phyloP scores from a whole-genome alignment of 2,329 filamentous ascomycete genomes.

The Microdochium trichocladiopsis region DNA sequence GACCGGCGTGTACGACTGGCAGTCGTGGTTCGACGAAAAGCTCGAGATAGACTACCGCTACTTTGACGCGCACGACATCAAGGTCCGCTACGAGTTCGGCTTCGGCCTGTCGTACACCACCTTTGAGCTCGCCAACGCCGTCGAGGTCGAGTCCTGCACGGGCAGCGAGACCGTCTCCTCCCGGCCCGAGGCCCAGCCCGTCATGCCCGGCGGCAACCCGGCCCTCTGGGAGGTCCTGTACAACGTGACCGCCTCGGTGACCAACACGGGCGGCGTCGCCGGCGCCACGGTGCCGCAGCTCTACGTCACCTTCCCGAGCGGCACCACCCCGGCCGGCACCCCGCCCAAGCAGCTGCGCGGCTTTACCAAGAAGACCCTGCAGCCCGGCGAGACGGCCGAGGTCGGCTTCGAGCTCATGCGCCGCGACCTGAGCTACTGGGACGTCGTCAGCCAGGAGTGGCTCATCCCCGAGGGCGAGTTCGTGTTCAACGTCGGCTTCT shows the following conservation, averaged over 20 bases:
- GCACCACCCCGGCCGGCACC: slow-evolving; percentile 29
- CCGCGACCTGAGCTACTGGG: slow-evolving; percentile 42
- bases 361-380: slow-evolving; percentile 42
- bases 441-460: slow-evolving; percentile 34
- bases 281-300: slow-evolving; percentile 48
- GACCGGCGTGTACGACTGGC: slow-evolving; percentile 30
- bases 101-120: slow-evolving; percentile 54
- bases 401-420: slow-evolving; percentile 38
- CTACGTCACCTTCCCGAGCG: slow-evolving; percentile 38
- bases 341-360: slow-evolving; percentile 41
- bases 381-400: slow-evolving; percentile 27
- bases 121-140: slow-evolving; percentile 39
- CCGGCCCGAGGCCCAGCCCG: slow-evolving; percentile 14
- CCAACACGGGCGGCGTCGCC: slow-evolving; percentile 41
- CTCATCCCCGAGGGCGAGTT: slow-evolving; percentile 23
- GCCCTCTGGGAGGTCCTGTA: slow-evolving; percentile 46
- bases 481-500: slow-evolving; percentile 20
- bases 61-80: slow-evolving; percentile 53
- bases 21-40: slow-evolving; percentile 50
- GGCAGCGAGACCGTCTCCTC: slow-evolving; percentile 12
- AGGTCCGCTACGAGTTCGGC: slow-evolving; percentile 58
- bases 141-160: slow-evolving; percentile 2
- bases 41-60: slow-evolving; percentile 62
- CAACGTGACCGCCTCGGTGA: slow-evolving; percentile 36
- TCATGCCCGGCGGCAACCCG: slow-evolving; percentile 46